These are phyloP conservation scores for Eutrema heterophyllum DNA, from an alignment of 345 rosid genomes.

Conservation along the genomic window DNA sequence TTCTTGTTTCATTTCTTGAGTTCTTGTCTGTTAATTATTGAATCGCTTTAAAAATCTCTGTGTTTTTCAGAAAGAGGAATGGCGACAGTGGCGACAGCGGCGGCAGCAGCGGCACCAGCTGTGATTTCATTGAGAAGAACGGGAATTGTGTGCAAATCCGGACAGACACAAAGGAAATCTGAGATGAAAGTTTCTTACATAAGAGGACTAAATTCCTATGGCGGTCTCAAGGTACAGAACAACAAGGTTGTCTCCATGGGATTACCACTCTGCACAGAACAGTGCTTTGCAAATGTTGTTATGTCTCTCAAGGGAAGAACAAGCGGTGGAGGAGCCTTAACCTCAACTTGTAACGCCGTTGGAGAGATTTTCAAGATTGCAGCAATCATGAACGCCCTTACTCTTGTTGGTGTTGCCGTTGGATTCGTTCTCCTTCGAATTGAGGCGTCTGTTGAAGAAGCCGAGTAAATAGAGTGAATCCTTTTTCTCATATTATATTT, in stretches of 20 bases:
- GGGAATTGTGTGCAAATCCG: constrained; percentile 7
- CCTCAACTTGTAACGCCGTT: constrained; percentile 39
- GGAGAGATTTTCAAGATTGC: constrained; percentile 58
- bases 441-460: constrained; percentile 56
- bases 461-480: constrained; percentile 31
- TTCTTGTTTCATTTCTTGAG: background rate
- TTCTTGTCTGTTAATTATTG: background rate
- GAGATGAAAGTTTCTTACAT: constrained; percentile 32
- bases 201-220: constrained; percentile 34
- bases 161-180: constrained; percentile 17
- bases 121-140: constrained; percentile 26
- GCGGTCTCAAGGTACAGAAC: constrained; percentile 49
- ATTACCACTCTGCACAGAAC: constrained; percentile 32
- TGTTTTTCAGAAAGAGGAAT: constrained; percentile 10
- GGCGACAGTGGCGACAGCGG: constrained; percentile 43
- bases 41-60: background rate
- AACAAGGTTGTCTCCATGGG: constrained; percentile 36
- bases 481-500: background rate
- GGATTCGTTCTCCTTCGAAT: constrained; percentile 57
- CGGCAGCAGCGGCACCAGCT: constrained; percentile 39
- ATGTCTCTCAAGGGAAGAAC: constrained; percentile 34
- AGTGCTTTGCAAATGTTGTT: constrained; percentile 39
- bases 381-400: constrained; percentile 54
- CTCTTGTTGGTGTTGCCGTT: constrained; percentile 54
- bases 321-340: constrained; percentile 36